phyloP scores from a whole-genome alignment of 495 filamentous ascomycete species.

The Lepraria neglecta region DNA sequence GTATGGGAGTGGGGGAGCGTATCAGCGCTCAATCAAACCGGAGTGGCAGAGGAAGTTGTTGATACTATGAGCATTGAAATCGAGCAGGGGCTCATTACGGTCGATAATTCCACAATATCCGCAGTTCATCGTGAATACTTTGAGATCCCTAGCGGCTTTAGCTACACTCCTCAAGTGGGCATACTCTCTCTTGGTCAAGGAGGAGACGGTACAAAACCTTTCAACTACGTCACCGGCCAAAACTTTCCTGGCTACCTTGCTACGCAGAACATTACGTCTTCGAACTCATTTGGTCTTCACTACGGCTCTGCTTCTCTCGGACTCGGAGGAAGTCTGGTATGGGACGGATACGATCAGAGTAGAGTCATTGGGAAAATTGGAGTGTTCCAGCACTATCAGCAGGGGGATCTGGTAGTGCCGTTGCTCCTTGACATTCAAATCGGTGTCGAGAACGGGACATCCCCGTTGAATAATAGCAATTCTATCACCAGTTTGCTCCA shows the following conservation, averaged over 20 bases:
- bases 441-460: conserved; percentile 38
- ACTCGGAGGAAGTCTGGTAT: too few species aligned
- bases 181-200: conserved; percentile 12
- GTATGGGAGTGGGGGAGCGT: conserved; percentile 8
- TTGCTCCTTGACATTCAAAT: conserved; percentile 42
- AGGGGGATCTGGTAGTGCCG: neutral
- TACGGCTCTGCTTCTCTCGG: too few species aligned
- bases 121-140: conserved; percentile 4
- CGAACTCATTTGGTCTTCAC: too few species aligned
- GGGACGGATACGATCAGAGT: too few species aligned
- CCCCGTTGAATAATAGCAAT: conserved; percentile 32
- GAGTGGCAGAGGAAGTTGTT: conserved; percentile 1
- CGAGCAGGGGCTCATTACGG: neutral
- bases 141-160: conserved; percentile 5
- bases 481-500: neutral
- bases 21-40: neutral
- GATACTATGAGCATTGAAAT: conserved; percentile 14
- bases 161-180: conserved; percentile 7
- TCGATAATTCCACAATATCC: conserved; percentile 6
- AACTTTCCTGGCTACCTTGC: conserved; percentile 11
- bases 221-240: neutral
- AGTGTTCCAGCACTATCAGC: too few species aligned
- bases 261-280: neutral
- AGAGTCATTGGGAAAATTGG: too few species aligned
- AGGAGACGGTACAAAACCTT: neutral